Base-by-base conservation (phyloP, 2,329 filamentous ascomycete genomes). In the Colletotrichum tropicicola region DNA sequence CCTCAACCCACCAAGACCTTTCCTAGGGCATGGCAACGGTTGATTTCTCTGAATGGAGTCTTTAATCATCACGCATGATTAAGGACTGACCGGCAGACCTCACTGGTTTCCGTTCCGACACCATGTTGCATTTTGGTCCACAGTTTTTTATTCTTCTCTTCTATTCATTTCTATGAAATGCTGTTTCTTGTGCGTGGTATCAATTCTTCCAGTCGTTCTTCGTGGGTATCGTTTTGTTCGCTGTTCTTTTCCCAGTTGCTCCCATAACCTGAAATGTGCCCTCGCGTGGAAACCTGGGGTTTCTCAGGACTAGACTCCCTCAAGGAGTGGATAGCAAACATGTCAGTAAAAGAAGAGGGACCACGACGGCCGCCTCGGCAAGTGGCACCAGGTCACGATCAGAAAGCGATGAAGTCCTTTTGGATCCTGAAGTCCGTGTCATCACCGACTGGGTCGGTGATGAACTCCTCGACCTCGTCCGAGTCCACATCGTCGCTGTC, bases 401-500 rank as follows among this genome's bases (percentile, higher is more conserved):
- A 82, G 54, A 82, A 73, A 49, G 73, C 72, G 74, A 91, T 86
- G 71, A 84, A 91, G 73, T 91, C 88, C 74, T 85, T 83, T 70
- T 87, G 82, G 70, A 84, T 80, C 61, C 83, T 80, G 73, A 89
- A 85, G 68, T 87, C 86, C 58, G 82, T 77, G 68, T 87, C 84
- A 56, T 84, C 80, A 61, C 78, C 81, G 61, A 86, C 84, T 65
- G 86, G 83, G 59, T 84, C 80, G 35, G 80, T 80, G 67, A 90
- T 83, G 71, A 89, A 89, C 75, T 91, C 89, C 72, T 90, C 89
- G 64, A 90, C 83, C 68, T 87, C 88, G 74, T 94, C 92, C 58
- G 92, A 94, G 78, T 94, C 91, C 72, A 92, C 86, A 75, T 95
- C 92, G 75, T 94, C 90, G 74, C 89, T 92, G 74, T 91, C 88